These are phyloP conservation scores for Lasiosphaeris hirsuta DNA, from an alignment of 495 filamentous ascomycete species.

Conservation along the genomic window DNA sequence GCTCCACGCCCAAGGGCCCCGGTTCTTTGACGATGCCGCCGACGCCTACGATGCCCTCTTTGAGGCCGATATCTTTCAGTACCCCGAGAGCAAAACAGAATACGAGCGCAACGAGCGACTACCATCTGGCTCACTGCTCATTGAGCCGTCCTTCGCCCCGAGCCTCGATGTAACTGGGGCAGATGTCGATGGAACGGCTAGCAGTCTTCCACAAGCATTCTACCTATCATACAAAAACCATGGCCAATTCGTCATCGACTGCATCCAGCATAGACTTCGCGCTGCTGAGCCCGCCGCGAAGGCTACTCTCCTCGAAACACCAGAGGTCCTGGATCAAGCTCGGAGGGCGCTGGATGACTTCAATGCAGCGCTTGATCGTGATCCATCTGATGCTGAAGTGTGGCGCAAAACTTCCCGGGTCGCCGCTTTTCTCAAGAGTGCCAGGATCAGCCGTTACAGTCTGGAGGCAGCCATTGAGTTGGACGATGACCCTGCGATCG, in stretches of 20 bases:
- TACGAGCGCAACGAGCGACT: slow-evolving; percentile 63
- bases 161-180: slow-evolving; percentile 41
- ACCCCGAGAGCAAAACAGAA: slow-evolving; percentile 78
- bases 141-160: slow-evolving; percentile 37
- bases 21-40: slow-evolving; percentile 68
- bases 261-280: slow-evolving; percentile 51
- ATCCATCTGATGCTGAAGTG: slow-evolving; percentile 90
- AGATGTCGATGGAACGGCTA: slow-evolving; percentile 66
- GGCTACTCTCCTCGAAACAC: slow-evolving; percentile 35
- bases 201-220: slow-evolving; percentile 79
- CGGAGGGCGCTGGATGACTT: slow-evolving; percentile 59
- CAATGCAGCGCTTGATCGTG: slow-evolving; percentile 73
- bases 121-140: slow-evolving; percentile 44
- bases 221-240: slow-evolving; percentile 95
- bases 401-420: slow-evolving; percentile 85
- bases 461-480: slow-evolving; percentile 87
- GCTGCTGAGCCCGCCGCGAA: slow-evolving; percentile 25
- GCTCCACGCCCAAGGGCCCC: slow-evolving; percentile 81
- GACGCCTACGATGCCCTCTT: slow-evolving; percentile 84
- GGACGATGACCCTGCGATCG: slow-evolving; percentile 69
- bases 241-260: slow-evolving; percentile 82
- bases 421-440: slow-evolving; percentile 68
- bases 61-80: slow-evolving; percentile 88
- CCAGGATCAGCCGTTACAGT: slow-evolving; percentile 77
- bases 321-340: slow-evolving; percentile 39